Evolutionary conservation across 495 filamentous ascomycete species (phyloP).

Genomic region (Daldinia bambusicola): DNA sequence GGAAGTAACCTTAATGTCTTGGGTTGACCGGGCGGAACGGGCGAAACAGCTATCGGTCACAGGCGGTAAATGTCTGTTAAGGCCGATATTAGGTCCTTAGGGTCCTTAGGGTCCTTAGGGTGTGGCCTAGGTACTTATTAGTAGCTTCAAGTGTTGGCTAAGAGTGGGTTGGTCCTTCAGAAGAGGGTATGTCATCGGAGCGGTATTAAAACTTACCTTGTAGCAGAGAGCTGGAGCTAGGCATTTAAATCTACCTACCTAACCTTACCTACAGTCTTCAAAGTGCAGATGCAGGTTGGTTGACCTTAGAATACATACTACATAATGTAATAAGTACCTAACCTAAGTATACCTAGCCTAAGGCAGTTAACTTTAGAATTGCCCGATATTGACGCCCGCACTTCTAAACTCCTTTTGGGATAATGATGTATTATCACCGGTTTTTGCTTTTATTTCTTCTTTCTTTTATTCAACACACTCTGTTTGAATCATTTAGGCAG

Average conservation of each 20-base stretch:
- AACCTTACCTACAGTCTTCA: no score
- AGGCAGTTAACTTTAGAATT: no score
- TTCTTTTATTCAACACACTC: no score
- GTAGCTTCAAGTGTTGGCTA: background rate
- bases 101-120: background rate
- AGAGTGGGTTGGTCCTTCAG: conserved; percentile 1
- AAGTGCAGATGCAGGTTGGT: no score
- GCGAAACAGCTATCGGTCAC: conserved; percentile 23
- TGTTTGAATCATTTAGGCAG: no score
- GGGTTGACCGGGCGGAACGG: conserved; percentile 29
- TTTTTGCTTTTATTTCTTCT: background rate
- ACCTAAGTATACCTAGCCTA: no score
- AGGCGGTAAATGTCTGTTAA: conserved; percentile 26
- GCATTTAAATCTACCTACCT: no score
- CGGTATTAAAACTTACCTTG: background rate
- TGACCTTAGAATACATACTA: no score
- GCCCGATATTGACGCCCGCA: no score
- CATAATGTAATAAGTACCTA: no score
- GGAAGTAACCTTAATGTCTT: conserved; percentile 7
- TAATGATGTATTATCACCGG: conserved; percentile 4
- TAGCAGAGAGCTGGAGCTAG: no score
- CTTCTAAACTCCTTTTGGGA: conserved; percentile 33
- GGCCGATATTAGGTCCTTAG: conserved; percentile 26
- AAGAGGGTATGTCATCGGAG: background rate
- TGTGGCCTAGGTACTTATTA: conserved; percentile 1